Percentiles rank a stretch among this genome's conserved stretches.
Evolutionary conservation across 2,329 filamentous ascomycete species (phyloP).

Genomic region (Colletotrichum spinosum): DNA sequence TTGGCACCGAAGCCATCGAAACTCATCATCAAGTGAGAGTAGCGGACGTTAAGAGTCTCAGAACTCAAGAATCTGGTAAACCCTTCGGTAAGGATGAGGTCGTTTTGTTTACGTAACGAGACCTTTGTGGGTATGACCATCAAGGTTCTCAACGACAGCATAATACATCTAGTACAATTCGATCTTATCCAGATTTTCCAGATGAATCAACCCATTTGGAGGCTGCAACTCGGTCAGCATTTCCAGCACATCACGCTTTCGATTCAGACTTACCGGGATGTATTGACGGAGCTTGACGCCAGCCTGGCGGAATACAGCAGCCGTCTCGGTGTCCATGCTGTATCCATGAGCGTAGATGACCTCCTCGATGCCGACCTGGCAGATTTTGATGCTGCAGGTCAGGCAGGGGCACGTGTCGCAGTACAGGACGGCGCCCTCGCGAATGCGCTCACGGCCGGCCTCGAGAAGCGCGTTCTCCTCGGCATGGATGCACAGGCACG

Average conservation of each 20-base stretch:
- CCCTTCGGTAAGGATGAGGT: too few relatives aligned
- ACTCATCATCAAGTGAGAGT: too few relatives aligned
- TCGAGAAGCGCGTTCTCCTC: conserved; percentile 98
- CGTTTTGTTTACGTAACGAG: too few relatives aligned
- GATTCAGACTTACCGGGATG: conserved; percentile 73
- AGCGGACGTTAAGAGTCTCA: too few relatives aligned
- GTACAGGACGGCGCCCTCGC: conserved; percentile 85
- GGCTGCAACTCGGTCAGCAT: conserved; percentile 57
- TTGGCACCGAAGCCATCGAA: too few relatives aligned
- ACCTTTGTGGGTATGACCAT: not conserved
- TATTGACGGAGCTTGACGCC: conserved; percentile 91
- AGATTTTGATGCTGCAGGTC: conserved; percentile 98
- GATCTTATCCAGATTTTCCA: conserved; percentile 70
- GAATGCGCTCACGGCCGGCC: conserved; percentile 89
- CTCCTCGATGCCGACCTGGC: conserved; percentile 94
- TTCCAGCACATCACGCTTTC: conserved; percentile 6
- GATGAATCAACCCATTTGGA: conserved; percentile 72
- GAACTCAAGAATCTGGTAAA: too few relatives aligned
- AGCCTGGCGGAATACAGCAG: conserved; percentile 83
- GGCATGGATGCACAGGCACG: conserved; percentile 96
- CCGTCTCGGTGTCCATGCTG: conserved; percentile 90
- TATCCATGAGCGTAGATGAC: conserved; percentile 96
- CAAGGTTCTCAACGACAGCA: not conserved
- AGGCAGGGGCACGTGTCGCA: conserved; percentile 97
- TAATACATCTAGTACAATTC: conserved; percentile 47